Base-by-base conservation (phyloP, 1,139 yeast species). In the Protomyces lactucae-debilis region DNA sequence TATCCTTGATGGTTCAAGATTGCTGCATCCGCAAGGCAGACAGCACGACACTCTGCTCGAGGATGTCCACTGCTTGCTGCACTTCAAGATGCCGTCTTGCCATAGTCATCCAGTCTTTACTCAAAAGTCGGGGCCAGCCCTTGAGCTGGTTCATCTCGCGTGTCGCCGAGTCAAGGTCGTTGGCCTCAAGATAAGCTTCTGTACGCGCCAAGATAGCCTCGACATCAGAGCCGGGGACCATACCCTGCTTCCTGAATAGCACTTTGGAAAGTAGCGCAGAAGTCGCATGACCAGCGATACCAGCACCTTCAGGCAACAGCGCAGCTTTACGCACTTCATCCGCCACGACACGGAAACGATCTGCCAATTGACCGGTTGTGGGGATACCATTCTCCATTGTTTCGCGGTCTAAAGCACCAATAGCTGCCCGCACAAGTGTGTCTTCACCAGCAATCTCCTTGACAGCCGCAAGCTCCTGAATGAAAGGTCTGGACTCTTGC, bases 101-200 rank as follows among this genome's bases (percentile, higher is more conserved):
- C 75, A 89, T 95, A 53, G 79, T 77, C 51, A 95, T 84, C 98
- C 98, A 93, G 75, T 90, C 97, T 70, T 85, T 84, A 52, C 97
- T 95, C 71, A 93, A 81, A 72, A 83, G 83, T 80, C 95, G 86
- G 53, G 96, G 84, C 97, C 97, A 90, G 48, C 99, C 99, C 76
- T 88, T 88, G 75, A 95, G 82, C 70, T 84, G 82, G 68, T 96
- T 87, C 64, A 88, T 95, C 76, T 92, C 97, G 73, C 91, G 96
- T 43, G 93, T 95, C 5, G 99, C 99, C 68, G 83, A 82, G 73
- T 87, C 91, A 71, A 93, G 82, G 68, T 88, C 85, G 65, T 95
- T 92, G 72, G 88, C 84, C 57, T 84, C 80, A 73, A 93, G 81
- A 69, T 88, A 85, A 63, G 85, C 81, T 71, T 88, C 86, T 39